A percentile compares a stretch with the other conserved stretches of the same genome.
Evolutionary conservation across 164 flowering plant genomes (phyloP).

Genomic region (Macadamia integrifolia): DNA sequence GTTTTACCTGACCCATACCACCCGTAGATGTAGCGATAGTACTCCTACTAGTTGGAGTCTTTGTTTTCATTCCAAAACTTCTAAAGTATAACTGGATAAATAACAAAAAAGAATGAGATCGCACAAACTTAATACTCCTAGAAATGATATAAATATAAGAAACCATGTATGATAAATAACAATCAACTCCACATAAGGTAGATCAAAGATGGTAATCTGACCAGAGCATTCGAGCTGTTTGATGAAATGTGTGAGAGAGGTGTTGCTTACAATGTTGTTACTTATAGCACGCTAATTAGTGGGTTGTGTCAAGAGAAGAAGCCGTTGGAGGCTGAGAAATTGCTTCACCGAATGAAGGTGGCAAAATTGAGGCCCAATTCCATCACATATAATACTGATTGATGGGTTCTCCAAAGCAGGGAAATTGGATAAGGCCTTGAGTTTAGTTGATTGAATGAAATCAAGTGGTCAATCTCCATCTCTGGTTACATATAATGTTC

Average conservation of each 20-base stretch:
- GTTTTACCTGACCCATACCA: too few relatives aligned
- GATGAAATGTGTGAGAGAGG: slow-evolving; percentile 63
- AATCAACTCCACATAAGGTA: too few relatives aligned
- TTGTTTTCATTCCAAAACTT: too few relatives aligned
- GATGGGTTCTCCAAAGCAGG: slow-evolving; percentile 51
- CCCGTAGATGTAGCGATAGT: too few relatives aligned
- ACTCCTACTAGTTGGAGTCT: too few relatives aligned
- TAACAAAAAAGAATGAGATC: too few relatives aligned
- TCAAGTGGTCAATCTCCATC: slow-evolving; percentile 45
- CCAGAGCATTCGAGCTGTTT: slow-evolving; percentile 41
- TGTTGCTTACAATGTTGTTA: slow-evolving; percentile 50
- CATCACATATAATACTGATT: slow-evolving; percentile 52
- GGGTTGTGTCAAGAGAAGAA: slow-evolving; percentile 45
- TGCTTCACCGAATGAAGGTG: slow-evolving; percentile 38
- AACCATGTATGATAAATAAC: too few relatives aligned
- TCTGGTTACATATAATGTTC: slow-evolving; percentile 51
- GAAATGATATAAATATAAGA: too few relatives aligned
- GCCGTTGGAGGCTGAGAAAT: slow-evolving; percentile 38
- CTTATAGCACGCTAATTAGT: slow-evolving; percentile 49
- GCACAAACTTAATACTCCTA: too few relatives aligned
- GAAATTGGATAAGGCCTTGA: slow-evolving; percentile 40
- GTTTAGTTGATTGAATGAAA: slow-evolving; percentile 37
- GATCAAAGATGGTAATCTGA: slow-evolving; percentile 29
- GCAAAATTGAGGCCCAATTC: slow-evolving; percentile 42
- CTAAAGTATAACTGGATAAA: too few relatives aligned